A percentile compares a stretch with the other conserved stretches of the same genome.
Evolutionary conservation across 2,329 filamentous ascomycete genomes (phyloP).

Genomic region (Aspergillus unguis): DNA sequence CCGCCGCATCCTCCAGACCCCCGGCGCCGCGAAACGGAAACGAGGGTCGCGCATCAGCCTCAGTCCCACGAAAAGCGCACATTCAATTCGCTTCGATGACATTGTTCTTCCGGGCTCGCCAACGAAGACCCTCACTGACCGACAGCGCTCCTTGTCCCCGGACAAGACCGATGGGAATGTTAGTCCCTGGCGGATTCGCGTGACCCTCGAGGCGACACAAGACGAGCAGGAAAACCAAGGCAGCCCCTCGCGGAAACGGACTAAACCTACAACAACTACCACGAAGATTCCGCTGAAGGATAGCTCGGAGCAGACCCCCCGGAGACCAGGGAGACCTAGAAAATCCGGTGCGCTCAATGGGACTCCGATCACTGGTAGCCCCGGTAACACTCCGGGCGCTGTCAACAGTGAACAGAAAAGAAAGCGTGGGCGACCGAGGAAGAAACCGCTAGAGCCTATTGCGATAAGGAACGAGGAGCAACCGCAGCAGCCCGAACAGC

Average conservation of each 20-base stretch:
- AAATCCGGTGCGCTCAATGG: constrained; percentile 40
- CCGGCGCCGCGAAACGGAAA: constrained; percentile 25
- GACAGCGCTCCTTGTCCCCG: constrained; percentile 34
- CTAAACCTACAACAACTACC: constrained; percentile 33
- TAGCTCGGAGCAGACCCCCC: constrained; percentile 37
- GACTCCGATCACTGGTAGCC: constrained; percentile 33
- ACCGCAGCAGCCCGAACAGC: not conserved
- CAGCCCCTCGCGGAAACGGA: constrained; percentile 31
- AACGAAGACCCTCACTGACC: constrained; percentile 28
- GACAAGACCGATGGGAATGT: constrained; percentile 41
- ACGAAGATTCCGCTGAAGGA: constrained; percentile 44
- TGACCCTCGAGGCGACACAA: constrained; percentile 48
- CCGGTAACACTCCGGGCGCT: constrained; percentile 26
- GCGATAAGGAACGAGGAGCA: constrained; percentile 12
- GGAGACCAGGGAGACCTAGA: constrained; percentile 42
- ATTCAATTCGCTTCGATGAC: constrained; percentile 43
- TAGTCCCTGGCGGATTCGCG: constrained; percentile 48
- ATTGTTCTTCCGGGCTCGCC: constrained; percentile 42
- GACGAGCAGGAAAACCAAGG: constrained; percentile 33
- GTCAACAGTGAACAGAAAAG: constrained; percentile 30
- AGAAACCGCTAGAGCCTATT: constrained; percentile 26
- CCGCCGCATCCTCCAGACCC: constrained; percentile 31
- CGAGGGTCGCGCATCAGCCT: constrained; percentile 31
- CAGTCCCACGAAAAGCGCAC: constrained; percentile 36
- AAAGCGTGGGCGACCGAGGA: constrained; percentile 38